Evolutionary conservation across 768 basidiomycete species (phyloP).

Genomic region (Candolleomyces eurysporus): DNA sequence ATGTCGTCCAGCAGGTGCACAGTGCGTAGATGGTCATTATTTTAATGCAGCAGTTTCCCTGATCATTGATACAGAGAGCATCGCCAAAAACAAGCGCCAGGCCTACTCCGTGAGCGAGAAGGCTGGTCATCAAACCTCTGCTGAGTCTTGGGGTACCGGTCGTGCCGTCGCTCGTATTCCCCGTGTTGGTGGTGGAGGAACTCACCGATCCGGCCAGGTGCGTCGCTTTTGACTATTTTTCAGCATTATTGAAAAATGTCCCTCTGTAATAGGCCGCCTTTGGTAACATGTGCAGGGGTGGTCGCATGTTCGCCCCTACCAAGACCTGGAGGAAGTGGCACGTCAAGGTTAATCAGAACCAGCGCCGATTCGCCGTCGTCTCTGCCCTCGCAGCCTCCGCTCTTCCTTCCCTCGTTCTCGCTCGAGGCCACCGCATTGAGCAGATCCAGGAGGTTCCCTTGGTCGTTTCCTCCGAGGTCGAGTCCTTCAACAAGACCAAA

Average conservation of each 20-base stretch:
- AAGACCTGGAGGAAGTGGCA: conserved; percentile 99
- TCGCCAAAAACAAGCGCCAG: conserved; percentile 97
- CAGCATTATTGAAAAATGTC: background rate
- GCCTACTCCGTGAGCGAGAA: conserved; percentile 96
- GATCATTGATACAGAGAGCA: conserved; percentile 64
- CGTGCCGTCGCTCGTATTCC: conserved; percentile 99
- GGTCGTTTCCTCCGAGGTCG: conserved; percentile 74
- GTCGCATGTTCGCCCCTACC: conserved; percentile 99
- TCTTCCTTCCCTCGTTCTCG: conserved; percentile 96
- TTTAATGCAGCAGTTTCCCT: too few species aligned
- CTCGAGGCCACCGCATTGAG: conserved; percentile 98
- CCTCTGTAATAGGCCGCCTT: conserved; percentile 75
- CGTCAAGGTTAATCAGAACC: conserved; percentile 99
- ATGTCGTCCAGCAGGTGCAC: conserved; percentile 98
- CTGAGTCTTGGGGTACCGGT: conserved; percentile 99
- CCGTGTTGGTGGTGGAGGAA: conserved; percentile 98
- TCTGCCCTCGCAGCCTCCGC: conserved; percentile 98
- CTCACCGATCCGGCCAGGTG: conserved; percentile 96
- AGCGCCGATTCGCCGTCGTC: conserved; percentile 95
- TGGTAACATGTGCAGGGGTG: conserved; percentile 99
- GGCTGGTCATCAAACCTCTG: conserved; percentile 98
- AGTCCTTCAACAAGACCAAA: conserved; percentile 95
- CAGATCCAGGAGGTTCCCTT: conserved; percentile 95
- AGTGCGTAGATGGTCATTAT: conserved; percentile 57
- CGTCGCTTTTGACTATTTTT: conserved; percentile 15